phyloP scores from a whole-genome alignment of 441 rosid genomes.

The Euphorbia schlechtendalii region DNA sequence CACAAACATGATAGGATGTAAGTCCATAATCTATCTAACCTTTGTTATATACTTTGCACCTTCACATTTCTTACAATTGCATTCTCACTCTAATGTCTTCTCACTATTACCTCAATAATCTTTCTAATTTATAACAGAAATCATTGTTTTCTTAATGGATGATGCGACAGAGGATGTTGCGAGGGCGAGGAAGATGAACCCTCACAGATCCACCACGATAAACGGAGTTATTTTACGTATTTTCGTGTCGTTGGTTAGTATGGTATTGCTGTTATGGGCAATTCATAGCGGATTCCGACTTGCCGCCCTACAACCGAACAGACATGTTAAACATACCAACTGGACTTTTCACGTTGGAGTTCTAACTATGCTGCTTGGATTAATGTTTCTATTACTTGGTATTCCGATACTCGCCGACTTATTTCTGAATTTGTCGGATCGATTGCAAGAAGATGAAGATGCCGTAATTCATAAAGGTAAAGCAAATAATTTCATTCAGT shows the following conservation, averaged over 20 bases:
- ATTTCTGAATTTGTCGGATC: conserved; percentile 26
- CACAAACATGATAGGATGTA: not conserved
- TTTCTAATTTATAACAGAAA: not conserved
- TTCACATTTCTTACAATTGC: not conserved
- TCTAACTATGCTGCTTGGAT: conserved; percentile 20
- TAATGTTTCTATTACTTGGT: conserved; percentile 23
- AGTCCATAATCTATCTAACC: not conserved
- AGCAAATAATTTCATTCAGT: not conserved
- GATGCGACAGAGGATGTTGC: conserved; percentile 5
- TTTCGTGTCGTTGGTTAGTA: conserved; percentile 14
- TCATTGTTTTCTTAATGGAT: conserved; percentile 11
- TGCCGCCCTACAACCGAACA: conserved; percentile 22
- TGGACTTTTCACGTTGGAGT: conserved; percentile 28
- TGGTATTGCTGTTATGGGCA: conserved; percentile 25
- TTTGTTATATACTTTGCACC: not conserved
- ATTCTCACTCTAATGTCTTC: not conserved
- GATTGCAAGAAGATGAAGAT: conserved; percentile 20
- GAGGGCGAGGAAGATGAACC: conserved; percentile 17
- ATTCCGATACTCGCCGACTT: conserved; percentile 27
- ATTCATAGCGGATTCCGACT: conserved; percentile 24
- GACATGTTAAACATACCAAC: conserved; percentile 12
- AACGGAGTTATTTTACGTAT: conserved; percentile 13
- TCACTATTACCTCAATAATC: not conserved
- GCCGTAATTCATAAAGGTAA: conserved; percentile 21
- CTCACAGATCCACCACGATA: not conserved